Evolutionary conservation across 495 filamentous ascomycete species (phyloP).

Genomic region (Hamigera avellanea): DNA sequence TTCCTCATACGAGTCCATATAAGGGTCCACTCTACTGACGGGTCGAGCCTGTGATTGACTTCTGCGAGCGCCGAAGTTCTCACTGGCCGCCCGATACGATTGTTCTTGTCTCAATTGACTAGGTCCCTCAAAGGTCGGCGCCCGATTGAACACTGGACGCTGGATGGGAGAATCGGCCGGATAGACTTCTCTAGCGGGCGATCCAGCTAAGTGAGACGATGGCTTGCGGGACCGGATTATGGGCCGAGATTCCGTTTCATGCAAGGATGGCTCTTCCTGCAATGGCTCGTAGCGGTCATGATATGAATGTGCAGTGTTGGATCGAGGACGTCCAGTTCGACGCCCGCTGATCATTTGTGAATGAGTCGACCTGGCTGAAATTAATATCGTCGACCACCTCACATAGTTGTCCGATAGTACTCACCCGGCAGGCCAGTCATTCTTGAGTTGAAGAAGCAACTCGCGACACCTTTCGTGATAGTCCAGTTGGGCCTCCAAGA

Average conservation of each 20-base stretch:
- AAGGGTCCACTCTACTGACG: slow-evolving; percentile 38
- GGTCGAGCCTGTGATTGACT: slow-evolving; percentile 27
- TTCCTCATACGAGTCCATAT: slow-evolving; percentile 54
- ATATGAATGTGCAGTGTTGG: slow-evolving; percentile 51
- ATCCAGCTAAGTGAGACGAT: slow-evolving; percentile 19
- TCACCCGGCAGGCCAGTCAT: slow-evolving; percentile 56
- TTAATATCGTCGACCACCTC: neutral
- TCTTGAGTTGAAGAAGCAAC: slow-evolving; percentile 51
- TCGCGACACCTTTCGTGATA: slow-evolving; percentile 89
- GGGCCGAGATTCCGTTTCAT: slow-evolving; percentile 37
- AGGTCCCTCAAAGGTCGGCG: slow-evolving; percentile 48
- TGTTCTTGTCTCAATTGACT: slow-evolving; percentile 39
- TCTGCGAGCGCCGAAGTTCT: slow-evolving; percentile 34
- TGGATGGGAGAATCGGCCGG: slow-evolving; percentile 13
- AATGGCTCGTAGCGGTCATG: slow-evolving; percentile 44
- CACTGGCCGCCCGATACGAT: slow-evolving; percentile 45
- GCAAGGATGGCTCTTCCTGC: slow-evolving; percentile 43
- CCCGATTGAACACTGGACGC: slow-evolving; percentile 34
- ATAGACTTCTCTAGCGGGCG: slow-evolving; percentile 23
- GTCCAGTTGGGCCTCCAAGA: slow-evolving; percentile 81
- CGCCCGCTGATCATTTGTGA: slow-evolving; percentile 15
- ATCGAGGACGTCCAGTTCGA: slow-evolving; percentile 41
- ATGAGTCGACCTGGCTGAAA: slow-evolving; percentile 15
- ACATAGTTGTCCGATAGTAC: slow-evolving; percentile 10
- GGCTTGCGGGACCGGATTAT: slow-evolving; percentile 47